Evolutionary conservation across 768 basidiomycete species (phyloP), one percentile per base, ranked within the genome.

Genomic region (Sistotremastrum suecicum): DNA sequence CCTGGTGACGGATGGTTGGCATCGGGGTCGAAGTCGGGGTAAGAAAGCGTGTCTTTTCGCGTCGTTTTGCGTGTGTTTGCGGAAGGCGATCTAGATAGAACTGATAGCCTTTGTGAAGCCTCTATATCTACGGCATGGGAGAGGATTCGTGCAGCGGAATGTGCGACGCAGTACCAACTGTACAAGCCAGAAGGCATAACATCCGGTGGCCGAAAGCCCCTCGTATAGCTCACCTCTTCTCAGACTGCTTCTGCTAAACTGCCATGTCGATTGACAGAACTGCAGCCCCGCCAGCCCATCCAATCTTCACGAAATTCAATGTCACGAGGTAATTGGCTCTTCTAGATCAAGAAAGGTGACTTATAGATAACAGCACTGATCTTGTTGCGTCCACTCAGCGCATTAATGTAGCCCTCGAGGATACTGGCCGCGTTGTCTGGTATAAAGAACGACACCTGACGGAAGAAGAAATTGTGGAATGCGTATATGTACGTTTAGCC

Each of bases 361-460:
- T 20, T 2, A 20, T 20, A 20, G 20, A 20, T 20, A 20, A 12
- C 53, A 86, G 83, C 54, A 78, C 83, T 43, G 83, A 85, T 62
- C 82, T 85, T 37, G 65, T 86, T 35, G 69, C 69, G 39, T 78
- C 83, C 48, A 69, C 82, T 20, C 20, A 20, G 69, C 69, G 77
- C 44, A 63, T 86, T 5, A 78, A 83, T 49, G 69, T 86, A 1
- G 64, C 60, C 3, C 68, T 73, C 49, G 80, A 82, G 56, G 66
- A 64, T 33, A 69, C 75, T 3, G 68, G 71, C 3, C 68, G 67
- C 37, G 69, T 85, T 3, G 59, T 78, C 12, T 86, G 82, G 83
- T 84, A 76, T 60, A 85, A 84, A 83, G 83, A 87, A 68, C 68
- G 84, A 48, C 78, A 73, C 57, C 68, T 87, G 39, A 67, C 69